These are phyloP conservation scores for Geotrichum candidum DNA, from an alignment of 1,139 yeast species.

Conservation along the genomic window DNA sequence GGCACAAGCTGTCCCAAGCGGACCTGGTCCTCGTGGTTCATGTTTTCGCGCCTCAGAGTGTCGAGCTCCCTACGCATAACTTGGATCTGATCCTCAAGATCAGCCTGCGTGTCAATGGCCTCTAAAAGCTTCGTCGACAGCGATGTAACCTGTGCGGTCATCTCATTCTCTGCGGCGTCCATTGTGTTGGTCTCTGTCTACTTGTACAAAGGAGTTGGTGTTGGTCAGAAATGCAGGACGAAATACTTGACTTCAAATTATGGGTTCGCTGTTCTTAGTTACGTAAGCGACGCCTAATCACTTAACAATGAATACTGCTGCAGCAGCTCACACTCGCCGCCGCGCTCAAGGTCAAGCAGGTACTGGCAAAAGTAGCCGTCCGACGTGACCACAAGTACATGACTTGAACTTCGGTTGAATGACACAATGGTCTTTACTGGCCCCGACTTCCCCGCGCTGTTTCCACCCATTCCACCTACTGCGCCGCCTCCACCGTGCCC, in stretches of 20 bases:
- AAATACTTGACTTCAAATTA: background rate
- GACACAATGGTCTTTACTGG: constrained; percentile 33
- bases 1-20: constrained; percentile 26
- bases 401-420: constrained; percentile 48
- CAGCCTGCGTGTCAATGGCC: constrained; percentile 36
- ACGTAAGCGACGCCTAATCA: constrained; percentile 16
- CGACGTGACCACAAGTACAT: constrained; percentile 74
- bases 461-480: background rate
- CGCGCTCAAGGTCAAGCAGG: constrained; percentile 79
- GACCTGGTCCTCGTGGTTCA: constrained; percentile 26
- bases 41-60: constrained; percentile 26
- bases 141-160: constrained; percentile 32
- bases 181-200: background rate
- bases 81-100: constrained; percentile 34
- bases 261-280: background rate
- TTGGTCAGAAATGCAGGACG: background rate
- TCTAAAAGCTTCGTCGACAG: constrained; percentile 34
- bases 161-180: background rate
- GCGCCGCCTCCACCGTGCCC: constrained; percentile 6
- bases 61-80: constrained; percentile 29
- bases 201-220: background rate
- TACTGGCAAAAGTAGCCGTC: constrained; percentile 85
- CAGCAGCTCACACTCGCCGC: constrained; percentile 84
- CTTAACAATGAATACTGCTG: constrained; percentile 52
- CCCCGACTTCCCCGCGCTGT: constrained; percentile 20